Evolutionary conservation across 768 basidiomycete genomes (phyloP).

Genomic region (Amanita muscaria): DNA sequence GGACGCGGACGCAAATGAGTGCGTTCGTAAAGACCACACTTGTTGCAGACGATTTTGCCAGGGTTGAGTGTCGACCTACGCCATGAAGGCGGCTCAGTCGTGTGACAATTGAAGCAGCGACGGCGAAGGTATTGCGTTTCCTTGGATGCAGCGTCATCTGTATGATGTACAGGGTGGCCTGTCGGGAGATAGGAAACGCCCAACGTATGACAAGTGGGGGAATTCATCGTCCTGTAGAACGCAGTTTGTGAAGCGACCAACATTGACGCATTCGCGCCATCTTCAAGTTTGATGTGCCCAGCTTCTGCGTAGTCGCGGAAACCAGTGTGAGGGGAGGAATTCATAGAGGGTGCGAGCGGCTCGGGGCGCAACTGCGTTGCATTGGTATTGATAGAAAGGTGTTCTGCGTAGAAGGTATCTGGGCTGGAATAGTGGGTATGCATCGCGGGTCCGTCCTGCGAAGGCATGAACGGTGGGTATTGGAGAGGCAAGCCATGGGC

Average conservation of each 20-base stretch:
- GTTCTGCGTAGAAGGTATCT: constrained; percentile 27
- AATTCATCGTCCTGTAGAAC: constrained; percentile 34
- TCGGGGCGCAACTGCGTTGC: constrained; percentile 25
- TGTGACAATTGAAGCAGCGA: constrained; percentile 86
- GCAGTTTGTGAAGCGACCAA: constrained; percentile 56
- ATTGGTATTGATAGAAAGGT: constrained; percentile 20
- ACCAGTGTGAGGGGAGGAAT: constrained; percentile 32
- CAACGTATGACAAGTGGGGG: constrained; percentile 24
- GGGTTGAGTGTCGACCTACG: constrained; percentile 82
- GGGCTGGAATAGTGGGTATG: constrained; percentile 29
- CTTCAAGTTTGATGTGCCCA: constrained; percentile 57
- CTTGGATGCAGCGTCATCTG: constrained; percentile 84
- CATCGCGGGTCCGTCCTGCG: constrained; percentile 32
- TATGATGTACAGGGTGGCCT: constrained; percentile 73
- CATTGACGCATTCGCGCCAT: constrained; percentile 35
- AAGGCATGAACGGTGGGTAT: constrained; percentile 33
- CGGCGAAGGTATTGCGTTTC: constrained; percentile 87
- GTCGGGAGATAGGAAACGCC: constrained; percentile 30
- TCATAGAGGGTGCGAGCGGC: constrained; percentile 27
- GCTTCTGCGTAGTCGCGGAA: constrained; percentile 41
- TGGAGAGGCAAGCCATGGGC: constrained; percentile 34
- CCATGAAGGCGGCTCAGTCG: constrained; percentile 86
- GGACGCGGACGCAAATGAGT: constrained; percentile 79
- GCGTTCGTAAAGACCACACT: constrained; percentile 86
- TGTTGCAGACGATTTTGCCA: constrained; percentile 92